phyloP scores from a whole-genome alignment of 2,329 filamentous ascomycete species.

The Aspergillus fijiensis region DNA sequence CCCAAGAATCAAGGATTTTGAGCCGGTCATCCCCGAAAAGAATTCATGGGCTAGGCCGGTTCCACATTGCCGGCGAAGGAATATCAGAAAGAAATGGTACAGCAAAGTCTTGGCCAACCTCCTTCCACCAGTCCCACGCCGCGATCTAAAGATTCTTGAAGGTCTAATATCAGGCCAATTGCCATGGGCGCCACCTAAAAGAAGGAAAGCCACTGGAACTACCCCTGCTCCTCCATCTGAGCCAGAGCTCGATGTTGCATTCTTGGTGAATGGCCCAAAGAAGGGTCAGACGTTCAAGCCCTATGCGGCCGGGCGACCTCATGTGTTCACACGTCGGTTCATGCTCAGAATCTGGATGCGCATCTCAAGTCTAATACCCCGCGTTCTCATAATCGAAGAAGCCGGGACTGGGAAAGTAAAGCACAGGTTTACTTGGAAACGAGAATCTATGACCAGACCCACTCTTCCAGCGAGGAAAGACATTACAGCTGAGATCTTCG shows the following conservation, averaged over 20 bases:
- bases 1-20: conserved; percentile 24
- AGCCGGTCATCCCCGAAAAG: conserved; percentile 34
- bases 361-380: conserved; percentile 36
- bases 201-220: conserved; percentile 20
- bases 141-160: conserved; percentile 36
- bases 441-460: background rate
- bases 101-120: conserved; percentile 27
- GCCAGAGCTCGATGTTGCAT: conserved; percentile 23
- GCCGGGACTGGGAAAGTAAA: conserved; percentile 18
- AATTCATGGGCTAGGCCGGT: conserved; percentile 40
- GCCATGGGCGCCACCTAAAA: conserved; percentile 32
- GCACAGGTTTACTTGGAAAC: conserved; percentile 34
- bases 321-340: conserved; percentile 40
- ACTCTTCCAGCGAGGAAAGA: background rate
- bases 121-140: conserved; percentile 41
- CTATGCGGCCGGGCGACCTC: conserved; percentile 39
- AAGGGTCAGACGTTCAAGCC: conserved; percentile 36
- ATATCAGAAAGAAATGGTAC: conserved; percentile 43
- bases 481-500: conserved; percentile 1
- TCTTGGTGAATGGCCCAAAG: conserved; percentile 38
- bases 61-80: conserved; percentile 30
- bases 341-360: conserved; percentile 41
- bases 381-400: conserved; percentile 7
- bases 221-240: conserved; percentile 1
- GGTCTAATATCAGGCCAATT: conserved; percentile 34